phyloP scores from a whole-genome alignment of 768 basidiomycete genomes.

The Paxillus ammoniavirescens region DNA sequence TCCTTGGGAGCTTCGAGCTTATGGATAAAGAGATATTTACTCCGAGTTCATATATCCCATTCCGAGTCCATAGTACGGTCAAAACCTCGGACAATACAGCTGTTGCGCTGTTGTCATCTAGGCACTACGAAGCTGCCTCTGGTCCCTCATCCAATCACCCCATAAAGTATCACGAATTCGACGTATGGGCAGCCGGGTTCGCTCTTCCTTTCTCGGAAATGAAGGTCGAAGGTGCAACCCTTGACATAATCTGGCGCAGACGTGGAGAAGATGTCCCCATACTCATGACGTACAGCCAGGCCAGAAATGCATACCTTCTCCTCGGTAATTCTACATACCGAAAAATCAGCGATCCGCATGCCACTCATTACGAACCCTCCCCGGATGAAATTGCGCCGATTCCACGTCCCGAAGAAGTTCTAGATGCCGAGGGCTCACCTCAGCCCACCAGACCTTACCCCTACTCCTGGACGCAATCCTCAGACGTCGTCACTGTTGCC shows the following conservation, averaged over 20 bases:
- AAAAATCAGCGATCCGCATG: slow-evolving; percentile 32
- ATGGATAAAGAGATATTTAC: slow-evolving; percentile 13
- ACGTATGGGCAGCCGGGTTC: slow-evolving; percentile 63
- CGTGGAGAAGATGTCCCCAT: slow-evolving; percentile 71
- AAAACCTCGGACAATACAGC: slow-evolving; percentile 36
- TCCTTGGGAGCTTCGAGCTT: slow-evolving; percentile 55
- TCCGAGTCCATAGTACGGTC: slow-evolving; percentile 38
- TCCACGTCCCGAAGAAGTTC: slow-evolving; percentile 57
- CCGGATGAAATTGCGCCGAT: slow-evolving; percentile 68
- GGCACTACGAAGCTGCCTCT: slow-evolving; percentile 38
- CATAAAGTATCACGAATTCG: slow-evolving; percentile 47
- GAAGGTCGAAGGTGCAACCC: slow-evolving; percentile 28
- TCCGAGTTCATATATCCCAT: slow-evolving; percentile 34
- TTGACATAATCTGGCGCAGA: slow-evolving; percentile 68
- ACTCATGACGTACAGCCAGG: slow-evolving; percentile 47
- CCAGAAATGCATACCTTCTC: slow-evolving; percentile 49
- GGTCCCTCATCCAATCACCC: slow-evolving; percentile 16
- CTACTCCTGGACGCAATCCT: slow-evolving; percentile 91
- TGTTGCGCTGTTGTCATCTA: slow-evolving; percentile 58
- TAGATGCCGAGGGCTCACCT: slow-evolving; percentile 38
- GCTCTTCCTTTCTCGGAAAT: slow-evolving; percentile 39
- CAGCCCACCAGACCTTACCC: slow-evolving; percentile 60
- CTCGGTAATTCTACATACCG: slow-evolving; percentile 59
- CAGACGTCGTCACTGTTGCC: slow-evolving; percentile 78
- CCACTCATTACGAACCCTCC: slow-evolving; percentile 52